Conservation (phyloP, 78 protist genomes). For the Polysphondylium violaceum region DNA sequence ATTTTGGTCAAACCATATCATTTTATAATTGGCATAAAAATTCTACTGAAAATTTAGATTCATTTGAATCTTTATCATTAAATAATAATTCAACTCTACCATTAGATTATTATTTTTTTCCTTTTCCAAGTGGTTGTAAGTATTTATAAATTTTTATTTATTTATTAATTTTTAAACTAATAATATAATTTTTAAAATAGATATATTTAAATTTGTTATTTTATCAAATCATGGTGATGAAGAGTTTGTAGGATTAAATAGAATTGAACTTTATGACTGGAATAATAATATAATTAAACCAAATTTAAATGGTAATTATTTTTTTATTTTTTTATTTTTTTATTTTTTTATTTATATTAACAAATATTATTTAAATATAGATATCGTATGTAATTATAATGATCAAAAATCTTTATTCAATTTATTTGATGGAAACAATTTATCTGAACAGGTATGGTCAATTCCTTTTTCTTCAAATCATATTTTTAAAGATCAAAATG, state of each 20-base stretch:
- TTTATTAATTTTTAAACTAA: too few relatives aligned
- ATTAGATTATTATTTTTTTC: background rate
- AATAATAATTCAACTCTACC: too few relatives aligned
- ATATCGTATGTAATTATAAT: slow-evolving; percentile 4
- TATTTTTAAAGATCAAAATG: too few relatives aligned
- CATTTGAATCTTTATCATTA: too few relatives aligned
- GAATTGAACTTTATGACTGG: slow-evolving; percentile 70
- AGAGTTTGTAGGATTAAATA: slow-evolving; percentile 72
- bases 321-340: background rate
- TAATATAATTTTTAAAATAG: background rate
- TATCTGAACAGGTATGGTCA: slow-evolving; percentile 79
- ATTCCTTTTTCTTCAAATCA: slow-evolving; percentile 70
- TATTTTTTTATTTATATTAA: background rate
- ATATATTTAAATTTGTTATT: slow-evolving; percentile 58
- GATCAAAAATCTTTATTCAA: background rate
- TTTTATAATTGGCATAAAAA: slow-evolving; percentile 49
- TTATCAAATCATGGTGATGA: slow-evolving; percentile 84
- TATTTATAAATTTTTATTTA: too few relatives aligned
- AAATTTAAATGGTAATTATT: background rate
- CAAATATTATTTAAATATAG: background rate
- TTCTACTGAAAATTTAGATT: too few relatives aligned
- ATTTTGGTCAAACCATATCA: slow-evolving; percentile 67
- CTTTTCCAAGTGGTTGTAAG: slow-evolving; percentile 31
- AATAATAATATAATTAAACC: slow-evolving; percentile 10
- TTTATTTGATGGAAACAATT: slow-evolving; percentile 71